Conservation (phyloP, 805 yeast genomes). For the Yamadazyma paraphyllophila region DNA sequence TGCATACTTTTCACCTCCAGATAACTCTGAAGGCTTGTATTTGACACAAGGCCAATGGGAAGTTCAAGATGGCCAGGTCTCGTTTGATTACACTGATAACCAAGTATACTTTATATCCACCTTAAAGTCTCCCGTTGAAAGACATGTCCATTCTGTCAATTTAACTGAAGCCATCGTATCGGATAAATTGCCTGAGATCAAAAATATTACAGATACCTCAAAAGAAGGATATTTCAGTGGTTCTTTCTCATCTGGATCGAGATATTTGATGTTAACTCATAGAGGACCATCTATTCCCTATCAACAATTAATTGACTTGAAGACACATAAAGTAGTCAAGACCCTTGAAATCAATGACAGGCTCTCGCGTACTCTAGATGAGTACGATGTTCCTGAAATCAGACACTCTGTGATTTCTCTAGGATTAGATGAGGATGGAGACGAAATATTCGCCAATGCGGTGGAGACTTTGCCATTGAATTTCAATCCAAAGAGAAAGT, state of each 20-base stretch:
- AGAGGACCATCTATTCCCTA: conserved; percentile 78
- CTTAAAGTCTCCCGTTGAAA: conserved; percentile 71
- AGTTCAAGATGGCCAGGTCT: conserved; percentile 67
- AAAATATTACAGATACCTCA: conserved; percentile 27
- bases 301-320: conserved; percentile 61
- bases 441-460: conserved; percentile 54
- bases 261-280: conserved; percentile 69
- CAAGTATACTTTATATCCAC: conserved; percentile 68
- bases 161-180: conserved; percentile 34
- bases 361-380: conserved; percentile 34
- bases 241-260: conserved; percentile 76
- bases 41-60: conserved; percentile 83
- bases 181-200: conserved; percentile 51
- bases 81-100: conserved; percentile 48
- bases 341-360: conserved; percentile 48
- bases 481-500: conserved; percentile 60
- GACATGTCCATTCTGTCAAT: conserved; percentile 75
- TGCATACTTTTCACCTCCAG: conserved; percentile 78
- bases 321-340: conserved; percentile 30
- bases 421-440: conserved; percentile 47
- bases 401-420: conserved; percentile 53
- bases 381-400: conserved; percentile 58
- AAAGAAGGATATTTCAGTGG: conserved; percentile 66
- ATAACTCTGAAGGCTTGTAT: conserved; percentile 43
- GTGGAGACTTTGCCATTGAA: conserved; percentile 75